Evolutionary conservation across 345 rosid species (phyloP), one percentile per base, ranked within the genome.

Genomic region (Populus pruinosa): DNA sequence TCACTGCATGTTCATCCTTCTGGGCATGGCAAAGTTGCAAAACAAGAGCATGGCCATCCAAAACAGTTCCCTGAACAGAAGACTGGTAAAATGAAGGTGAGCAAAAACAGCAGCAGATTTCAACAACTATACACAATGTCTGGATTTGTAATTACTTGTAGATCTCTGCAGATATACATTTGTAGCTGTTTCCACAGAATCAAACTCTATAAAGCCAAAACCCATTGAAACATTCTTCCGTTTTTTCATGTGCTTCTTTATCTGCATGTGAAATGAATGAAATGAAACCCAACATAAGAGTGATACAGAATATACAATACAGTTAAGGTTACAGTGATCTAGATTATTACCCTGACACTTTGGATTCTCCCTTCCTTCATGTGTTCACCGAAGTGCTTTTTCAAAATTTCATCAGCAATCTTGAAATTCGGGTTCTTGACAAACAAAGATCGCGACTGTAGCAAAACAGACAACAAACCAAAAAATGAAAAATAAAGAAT

Each of bases 391-490:
- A 96, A 87, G 87, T 96, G 98, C 88, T 80, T 85, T 86, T 83
- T 89, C 83, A 96, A 79, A 82, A 83, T 66, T 80, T 91, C 98
- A 80, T 95, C 94, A 53, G 97, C 85, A 11, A 97, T 95, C 87
- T 87, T 95, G 87, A 95, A 91, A 87, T 91, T 95, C 83, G 92
- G 89, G 83, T 95, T 95, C 93, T 91, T 93, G 80, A 95, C 92
- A 80, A 83, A 90, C 69, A 96, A 83, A 35, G 94, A 91, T 69
- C 95, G 88, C 43, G 99, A 92, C 99, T 96, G 93, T 43, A 77
- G 74, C 67, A 85, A 44, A 81, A 74, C 59, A 63, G 70, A 29
- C 41, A 87, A 78, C 71, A 50, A 68, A 84, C 69, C 67, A 73
- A 80, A 11, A 33, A 75, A 72, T 72, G 65, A 74, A 63, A 62